phyloP scores from a whole-genome alignment of 371 early-diverging fungal genomes.

The Nosema granulosis region DNA sequence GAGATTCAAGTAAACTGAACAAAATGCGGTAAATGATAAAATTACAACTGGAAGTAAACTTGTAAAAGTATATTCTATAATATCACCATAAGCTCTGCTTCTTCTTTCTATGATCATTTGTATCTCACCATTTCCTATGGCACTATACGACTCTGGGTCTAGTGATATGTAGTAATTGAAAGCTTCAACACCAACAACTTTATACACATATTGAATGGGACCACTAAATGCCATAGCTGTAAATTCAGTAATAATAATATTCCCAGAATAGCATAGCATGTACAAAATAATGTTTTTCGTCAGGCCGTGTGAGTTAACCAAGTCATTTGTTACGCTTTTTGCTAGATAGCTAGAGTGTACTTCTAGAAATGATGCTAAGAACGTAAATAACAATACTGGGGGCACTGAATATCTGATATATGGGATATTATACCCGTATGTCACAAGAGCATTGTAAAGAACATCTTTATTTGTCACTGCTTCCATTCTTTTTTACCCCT shows the following conservation, averaged over 20 bases:
- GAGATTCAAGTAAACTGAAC: slow-evolving; percentile 18
- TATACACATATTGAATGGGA: slow-evolving; percentile 54
- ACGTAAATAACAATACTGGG: slow-evolving; percentile 4
- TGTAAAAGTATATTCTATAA: slow-evolving; percentile 58
- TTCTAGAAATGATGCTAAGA: slow-evolving; percentile 14
- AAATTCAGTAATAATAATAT: slow-evolving; percentile 46
- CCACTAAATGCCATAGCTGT: slow-evolving; percentile 49
- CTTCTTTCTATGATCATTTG: slow-evolving; percentile 54
- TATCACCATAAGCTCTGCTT: slow-evolving; percentile 60
- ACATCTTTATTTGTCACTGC: not conserved
- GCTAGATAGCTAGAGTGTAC: not conserved
- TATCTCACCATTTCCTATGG: slow-evolving; percentile 55
- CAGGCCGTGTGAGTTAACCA: not conserved
- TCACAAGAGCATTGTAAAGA: slow-evolving; percentile 10
- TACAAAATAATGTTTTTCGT: not conserved
- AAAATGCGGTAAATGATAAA: slow-evolving; percentile 8
- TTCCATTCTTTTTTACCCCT: no score
- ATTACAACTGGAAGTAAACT: slow-evolving; percentile 48
- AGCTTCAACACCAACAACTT: slow-evolving; percentile 37
- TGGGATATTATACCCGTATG: slow-evolving; percentile 8
- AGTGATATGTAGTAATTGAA: slow-evolving; percentile 55
- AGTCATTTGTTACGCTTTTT: not conserved
- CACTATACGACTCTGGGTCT: slow-evolving; percentile 39
- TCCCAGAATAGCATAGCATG: not conserved
- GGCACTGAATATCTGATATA: slow-evolving; percentile 6